Evolutionary conservation across 177 flowering plant genomes (phyloP).

Genomic region (Tripterygium wilfordii): DNA sequence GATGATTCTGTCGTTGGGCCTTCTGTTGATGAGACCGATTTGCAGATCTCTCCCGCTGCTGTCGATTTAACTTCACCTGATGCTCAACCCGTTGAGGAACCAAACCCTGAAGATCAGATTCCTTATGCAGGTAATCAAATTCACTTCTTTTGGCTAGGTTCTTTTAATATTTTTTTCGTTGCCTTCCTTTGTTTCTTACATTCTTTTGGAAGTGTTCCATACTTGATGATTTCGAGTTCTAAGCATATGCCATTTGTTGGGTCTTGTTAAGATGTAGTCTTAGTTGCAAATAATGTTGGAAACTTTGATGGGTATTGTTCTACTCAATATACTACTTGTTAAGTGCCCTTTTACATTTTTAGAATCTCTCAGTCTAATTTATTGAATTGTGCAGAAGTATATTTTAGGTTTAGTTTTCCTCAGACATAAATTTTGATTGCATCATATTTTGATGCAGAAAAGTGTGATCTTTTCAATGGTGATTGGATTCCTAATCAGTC

Average conservation of each 20-base stretch:
- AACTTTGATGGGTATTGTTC: too few species aligned
- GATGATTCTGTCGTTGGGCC: background rate
- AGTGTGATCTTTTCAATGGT: slow-evolving; percentile 73
- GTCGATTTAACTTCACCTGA: slow-evolving; percentile 2
- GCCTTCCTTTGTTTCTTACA: background rate
- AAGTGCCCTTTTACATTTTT: too few species aligned
- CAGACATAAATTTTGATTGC: too few species aligned
- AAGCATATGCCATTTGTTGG: too few species aligned
- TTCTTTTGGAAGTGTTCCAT: background rate
- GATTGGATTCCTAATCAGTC: slow-evolving; percentile 74
- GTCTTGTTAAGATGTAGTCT: too few species aligned
- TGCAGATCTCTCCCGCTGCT: background rate
- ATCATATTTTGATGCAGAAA: slow-evolving; percentile 29
- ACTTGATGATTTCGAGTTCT: too few species aligned
- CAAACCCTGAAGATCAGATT: slow-evolving; percentile 20
- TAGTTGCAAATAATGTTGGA: too few species aligned
- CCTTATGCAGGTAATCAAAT: slow-evolving; percentile 10
- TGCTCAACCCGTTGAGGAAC: slow-evolving; percentile 6
- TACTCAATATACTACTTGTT: too few species aligned
- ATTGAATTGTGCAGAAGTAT: too few species aligned
- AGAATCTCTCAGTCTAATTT: too few species aligned
- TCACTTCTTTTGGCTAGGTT: background rate
- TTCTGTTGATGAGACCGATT: background rate
- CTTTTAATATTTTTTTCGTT: background rate
- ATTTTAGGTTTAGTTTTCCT: background rate